These are phyloP conservation scores for Candida dubliniensis DNA, from an alignment of 1,139 yeast genomes.

Conservation along the genomic window DNA sequence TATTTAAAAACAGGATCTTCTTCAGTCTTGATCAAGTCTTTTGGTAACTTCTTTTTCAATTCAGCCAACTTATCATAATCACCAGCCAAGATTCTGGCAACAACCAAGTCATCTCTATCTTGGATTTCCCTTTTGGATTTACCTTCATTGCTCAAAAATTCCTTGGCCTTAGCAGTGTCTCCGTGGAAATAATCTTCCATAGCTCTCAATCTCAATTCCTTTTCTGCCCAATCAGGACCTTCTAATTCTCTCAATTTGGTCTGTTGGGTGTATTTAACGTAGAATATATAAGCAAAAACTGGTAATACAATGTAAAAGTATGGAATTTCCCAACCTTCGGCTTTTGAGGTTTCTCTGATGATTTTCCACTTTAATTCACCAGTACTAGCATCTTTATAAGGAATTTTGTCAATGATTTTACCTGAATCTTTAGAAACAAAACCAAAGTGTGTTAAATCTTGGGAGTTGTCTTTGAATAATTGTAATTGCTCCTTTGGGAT, in stretches of 20 bases:
- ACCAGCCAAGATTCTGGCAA: constrained; percentile 80
- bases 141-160: constrained; percentile 55
- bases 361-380: constrained; percentile 82
- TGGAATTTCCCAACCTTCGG: constrained; percentile 84
- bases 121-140: constrained; percentile 59
- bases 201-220: constrained; percentile 80
- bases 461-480: constrained; percentile 62
- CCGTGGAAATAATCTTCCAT: constrained; percentile 64
- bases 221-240: constrained; percentile 78
- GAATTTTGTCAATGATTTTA: constrained; percentile 77
- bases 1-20: constrained; percentile 34
- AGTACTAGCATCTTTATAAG: constrained; percentile 74
- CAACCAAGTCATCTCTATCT: constrained; percentile 75
- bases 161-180: constrained; percentile 58
- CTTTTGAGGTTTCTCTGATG: constrained; percentile 69
- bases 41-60: constrained; percentile 56
- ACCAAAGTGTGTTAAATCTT: constrained; percentile 60
- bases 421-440: constrained; percentile 64
- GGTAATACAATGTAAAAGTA: constrained; percentile 77
- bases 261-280: constrained; percentile 49
- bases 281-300: constrained; percentile 41
- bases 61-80: constrained; percentile 81
- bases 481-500: constrained; percentile 55
- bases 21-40: constrained; percentile 37
- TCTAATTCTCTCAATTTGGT: constrained; percentile 43